These are phyloP conservation scores for Nakazawaea holstii DNA, from an alignment of 805 yeast genomes.

Conservation along the genomic window DNA sequence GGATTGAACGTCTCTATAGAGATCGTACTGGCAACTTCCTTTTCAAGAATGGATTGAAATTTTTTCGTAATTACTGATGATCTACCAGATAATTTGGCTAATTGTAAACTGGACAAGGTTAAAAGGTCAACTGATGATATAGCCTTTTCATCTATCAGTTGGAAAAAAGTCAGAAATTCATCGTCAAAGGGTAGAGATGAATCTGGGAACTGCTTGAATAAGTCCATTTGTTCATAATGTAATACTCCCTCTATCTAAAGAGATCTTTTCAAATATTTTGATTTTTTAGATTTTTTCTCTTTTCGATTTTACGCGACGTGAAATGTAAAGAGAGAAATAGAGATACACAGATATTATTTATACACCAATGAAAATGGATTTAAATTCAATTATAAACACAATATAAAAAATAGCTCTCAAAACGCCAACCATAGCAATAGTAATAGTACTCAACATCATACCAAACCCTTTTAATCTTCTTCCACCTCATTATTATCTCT, in stretches of 20 bases:
- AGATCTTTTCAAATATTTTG: background rate
- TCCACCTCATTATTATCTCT: conserved; percentile 4
- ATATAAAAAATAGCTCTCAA: too few relatives aligned
- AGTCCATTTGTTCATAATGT: conserved; percentile 9
- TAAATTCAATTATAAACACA: too few relatives aligned
- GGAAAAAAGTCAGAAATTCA: conserved; percentile 1
- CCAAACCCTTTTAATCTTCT: background rate
- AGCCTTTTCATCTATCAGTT: conserved; percentile 1
- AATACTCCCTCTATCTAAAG: background rate
- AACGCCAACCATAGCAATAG: too few relatives aligned
- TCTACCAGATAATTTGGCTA: conserved; percentile 5
- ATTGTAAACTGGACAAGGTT: background rate
- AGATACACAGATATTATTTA: background rate
- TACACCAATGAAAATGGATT: too few relatives aligned
- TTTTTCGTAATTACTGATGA: conserved; percentile 2
- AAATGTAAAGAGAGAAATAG: too few relatives aligned
- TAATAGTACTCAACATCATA: too few relatives aligned
- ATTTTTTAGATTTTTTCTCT: background rate
- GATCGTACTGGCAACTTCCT: conserved; percentile 1
- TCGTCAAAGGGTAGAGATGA: conserved; percentile 12
- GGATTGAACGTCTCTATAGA: conserved; percentile 6
- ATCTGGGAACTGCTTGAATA: conserved; percentile 12
- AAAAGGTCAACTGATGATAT: conserved; percentile 4
- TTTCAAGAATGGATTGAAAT: conserved; percentile 10
- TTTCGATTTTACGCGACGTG: too few relatives aligned